Percentiles rank a stretch among this genome's conserved stretches.
These are phyloP conservation scores for Aurifilum marmelostoma DNA, from an alignment of 2,329 filamentous ascomycete genomes.

Conservation along the genomic window DNA sequence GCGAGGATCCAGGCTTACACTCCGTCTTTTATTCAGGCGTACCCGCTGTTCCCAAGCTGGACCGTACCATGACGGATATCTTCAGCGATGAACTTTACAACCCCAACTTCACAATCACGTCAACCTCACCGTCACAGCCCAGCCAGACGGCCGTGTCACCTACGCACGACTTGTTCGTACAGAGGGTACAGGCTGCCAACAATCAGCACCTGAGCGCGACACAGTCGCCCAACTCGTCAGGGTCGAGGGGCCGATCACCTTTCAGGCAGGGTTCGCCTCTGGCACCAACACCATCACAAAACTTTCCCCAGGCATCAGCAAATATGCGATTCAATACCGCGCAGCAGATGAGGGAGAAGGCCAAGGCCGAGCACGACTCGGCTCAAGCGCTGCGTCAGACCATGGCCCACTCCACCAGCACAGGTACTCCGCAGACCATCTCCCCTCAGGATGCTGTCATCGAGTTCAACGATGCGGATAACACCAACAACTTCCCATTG, in stretches of 20 bases:
- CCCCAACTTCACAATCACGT: constrained; percentile 64
- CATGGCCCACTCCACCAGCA: constrained; percentile 45
- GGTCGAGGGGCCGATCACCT: constrained; percentile 73
- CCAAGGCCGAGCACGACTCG: constrained; percentile 62
- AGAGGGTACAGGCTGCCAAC: constrained; percentile 79
- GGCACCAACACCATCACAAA: constrained; percentile 50
- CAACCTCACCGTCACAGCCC: constrained; percentile 54
- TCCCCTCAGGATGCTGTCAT: constrained; percentile 91
- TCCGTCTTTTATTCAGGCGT: constrained; percentile 57
- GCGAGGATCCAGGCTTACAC: constrained; percentile 69
- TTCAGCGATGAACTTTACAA: constrained; percentile 86
- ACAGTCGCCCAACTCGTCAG: constrained; percentile 52
- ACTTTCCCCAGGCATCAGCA: constrained; percentile 42
- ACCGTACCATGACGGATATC: constrained; percentile 83
- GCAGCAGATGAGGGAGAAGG: constrained; percentile 56
- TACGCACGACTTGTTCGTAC: constrained; percentile 67
- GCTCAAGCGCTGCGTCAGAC: constrained; percentile 48
- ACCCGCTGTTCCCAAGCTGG: constrained; percentile 71
- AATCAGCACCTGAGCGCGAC: constrained; percentile 68
- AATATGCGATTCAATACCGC: constrained; percentile 27
- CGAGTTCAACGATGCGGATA: constrained; percentile 78
- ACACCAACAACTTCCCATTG: constrained; percentile 70
- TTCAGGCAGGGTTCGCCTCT: constrained; percentile 74
- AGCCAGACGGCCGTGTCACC: constrained; percentile 53
- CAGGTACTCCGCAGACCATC: constrained; percentile 75